Evolutionary conservation across 192 early-diverging fungal genomes (phyloP).

Genomic region (Pilobolus umbonatus): DNA sequence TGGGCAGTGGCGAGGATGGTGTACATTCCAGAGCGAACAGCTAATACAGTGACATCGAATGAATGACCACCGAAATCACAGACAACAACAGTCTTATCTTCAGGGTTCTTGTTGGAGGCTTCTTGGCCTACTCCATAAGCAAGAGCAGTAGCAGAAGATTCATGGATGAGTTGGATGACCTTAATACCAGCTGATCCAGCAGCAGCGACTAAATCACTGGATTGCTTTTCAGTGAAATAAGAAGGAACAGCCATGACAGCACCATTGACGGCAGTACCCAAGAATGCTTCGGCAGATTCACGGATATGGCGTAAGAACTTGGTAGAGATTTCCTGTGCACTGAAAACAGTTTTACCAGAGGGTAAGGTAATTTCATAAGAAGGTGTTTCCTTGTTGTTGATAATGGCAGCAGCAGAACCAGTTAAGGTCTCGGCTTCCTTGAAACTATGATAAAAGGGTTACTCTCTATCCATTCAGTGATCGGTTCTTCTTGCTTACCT

Average conservation of each 20-base stretch:
- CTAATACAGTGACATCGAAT: constrained; percentile 77
- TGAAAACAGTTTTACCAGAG: constrained; percentile 58
- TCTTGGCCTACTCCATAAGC: constrained; percentile 69
- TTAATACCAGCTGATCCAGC: constrained; percentile 76
- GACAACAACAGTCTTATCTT: constrained; percentile 78
- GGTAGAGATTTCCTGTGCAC: constrained; percentile 68
- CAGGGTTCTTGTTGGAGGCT: constrained; percentile 39
- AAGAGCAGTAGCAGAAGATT: constrained; percentile 87
- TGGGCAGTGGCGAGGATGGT: constrained; percentile 74
- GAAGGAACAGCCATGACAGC: constrained; percentile 84
- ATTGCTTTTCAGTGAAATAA: constrained; percentile 74
- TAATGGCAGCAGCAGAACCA: constrained; percentile 49
- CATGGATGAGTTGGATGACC: constrained; percentile 76
- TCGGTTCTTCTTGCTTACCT: constrained; percentile 45
- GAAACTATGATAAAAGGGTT: constrained; percentile 25
- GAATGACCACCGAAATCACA: constrained; percentile 86
- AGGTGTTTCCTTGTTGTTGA: constrained; percentile 49
- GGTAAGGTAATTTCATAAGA: constrained; percentile 61
- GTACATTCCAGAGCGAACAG: constrained; percentile 66
- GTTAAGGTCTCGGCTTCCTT: constrained; percentile 27
- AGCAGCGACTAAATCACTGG: constrained; percentile 58
- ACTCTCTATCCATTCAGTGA: constrained; percentile 1
- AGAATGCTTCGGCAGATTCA: constrained; percentile 86
- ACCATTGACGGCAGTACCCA: constrained; percentile 73
- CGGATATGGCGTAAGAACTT: constrained; percentile 78